Percentiles rank a stretch among this genome's conserved stretches.
phyloP scores from a whole-genome alignment of 139 green algal genomes.

The Mychonastes homosphaera region DNA sequence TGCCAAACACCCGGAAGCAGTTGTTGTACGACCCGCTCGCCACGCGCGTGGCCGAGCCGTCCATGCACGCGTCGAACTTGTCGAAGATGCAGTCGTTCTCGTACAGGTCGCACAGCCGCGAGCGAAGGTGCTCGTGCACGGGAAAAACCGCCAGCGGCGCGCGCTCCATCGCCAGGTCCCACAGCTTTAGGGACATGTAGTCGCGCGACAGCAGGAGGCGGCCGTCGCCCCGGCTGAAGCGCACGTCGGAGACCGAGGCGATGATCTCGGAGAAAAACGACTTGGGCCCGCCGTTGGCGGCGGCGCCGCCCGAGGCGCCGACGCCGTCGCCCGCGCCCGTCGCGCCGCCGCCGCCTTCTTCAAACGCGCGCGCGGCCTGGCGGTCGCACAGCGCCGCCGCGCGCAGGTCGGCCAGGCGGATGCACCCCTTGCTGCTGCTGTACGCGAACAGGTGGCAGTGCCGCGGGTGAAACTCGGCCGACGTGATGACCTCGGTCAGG shows the following conservation, averaged over 20 bases:
- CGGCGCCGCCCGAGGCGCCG: too few relatives aligned
- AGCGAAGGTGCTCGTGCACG: conserved; percentile 86
- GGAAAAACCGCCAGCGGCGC: conserved; percentile 72
- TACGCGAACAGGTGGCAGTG: conserved; percentile 90
- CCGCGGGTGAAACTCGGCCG: conserved; percentile 85
- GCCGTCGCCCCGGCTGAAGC: conserved; percentile 78
- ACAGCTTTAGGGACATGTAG: conserved; percentile 98
- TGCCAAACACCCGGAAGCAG: conserved; percentile 64
- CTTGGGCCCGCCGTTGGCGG: conserved; percentile 29
- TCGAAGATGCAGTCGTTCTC: conserved; percentile 99
- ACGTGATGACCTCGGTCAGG: conserved; percentile 98
- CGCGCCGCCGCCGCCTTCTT: conserved; percentile 54
- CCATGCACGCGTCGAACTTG: conserved; percentile 94
- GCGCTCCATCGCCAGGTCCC: conserved; percentile 87
- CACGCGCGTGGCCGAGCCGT: conserved; percentile 57
- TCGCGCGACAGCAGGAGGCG: conserved; percentile 84
- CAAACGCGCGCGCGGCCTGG: conserved; percentile 64
- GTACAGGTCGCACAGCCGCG: conserved; percentile 87
- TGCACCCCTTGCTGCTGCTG: conserved; percentile 87
- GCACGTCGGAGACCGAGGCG: conserved; percentile 83
- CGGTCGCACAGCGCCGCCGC: conserved; percentile 77
- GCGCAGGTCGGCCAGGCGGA: conserved; percentile 90
- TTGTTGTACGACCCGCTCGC: conserved; percentile 92
- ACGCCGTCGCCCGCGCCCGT: too few relatives aligned
- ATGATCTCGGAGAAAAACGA: conserved; percentile 98